phyloP scores from a whole-genome alignment of 306 rosid species.

The Abrus precatorius region DNA sequence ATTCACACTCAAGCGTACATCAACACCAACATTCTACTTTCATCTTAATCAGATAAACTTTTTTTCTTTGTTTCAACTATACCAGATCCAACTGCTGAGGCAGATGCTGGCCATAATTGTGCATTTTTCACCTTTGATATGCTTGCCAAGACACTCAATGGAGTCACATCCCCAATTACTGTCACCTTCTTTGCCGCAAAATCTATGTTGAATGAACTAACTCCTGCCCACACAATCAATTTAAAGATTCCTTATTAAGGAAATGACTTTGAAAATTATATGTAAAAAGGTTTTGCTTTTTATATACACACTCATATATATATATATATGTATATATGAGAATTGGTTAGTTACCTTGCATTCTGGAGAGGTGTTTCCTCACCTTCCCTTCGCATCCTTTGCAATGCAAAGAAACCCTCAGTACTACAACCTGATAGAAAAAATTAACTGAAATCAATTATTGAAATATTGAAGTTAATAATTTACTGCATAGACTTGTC shows the following conservation, averaged over 20 bases:
- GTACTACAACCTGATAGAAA: slow-evolving; percentile 74
- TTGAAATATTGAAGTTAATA: not conserved
- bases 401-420: slow-evolving; percentile 96
- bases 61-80: slow-evolving; percentile 49
- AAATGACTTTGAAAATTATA: slow-evolving; percentile 9
- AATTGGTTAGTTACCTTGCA: slow-evolving; percentile 70
- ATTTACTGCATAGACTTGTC: slow-evolving; percentile 7
- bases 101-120: slow-evolving; percentile 75
- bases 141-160: slow-evolving; percentile 74
- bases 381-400: slow-evolving; percentile 96
- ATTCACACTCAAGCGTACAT: slow-evolving; percentile 42
- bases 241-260: not conserved
- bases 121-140: slow-evolving; percentile 95
- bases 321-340: no score
- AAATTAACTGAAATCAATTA: slow-evolving; percentile 10
- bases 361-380: slow-evolving; percentile 90
- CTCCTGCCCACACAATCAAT: slow-evolving; percentile 65
- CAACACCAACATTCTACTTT: slow-evolving; percentile 17
- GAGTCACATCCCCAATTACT: slow-evolving; percentile 80
- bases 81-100: slow-evolving; percentile 44
- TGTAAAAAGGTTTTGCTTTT: not conserved
- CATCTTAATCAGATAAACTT: slow-evolving; percentile 29
- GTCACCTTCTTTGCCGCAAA: slow-evolving; percentile 95
- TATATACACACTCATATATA: no score
- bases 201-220: slow-evolving; percentile 85